phyloP scores from a whole-genome alignment of 495 filamentous ascomycete genomes.

The Mytilinidion resinicola region DNA sequence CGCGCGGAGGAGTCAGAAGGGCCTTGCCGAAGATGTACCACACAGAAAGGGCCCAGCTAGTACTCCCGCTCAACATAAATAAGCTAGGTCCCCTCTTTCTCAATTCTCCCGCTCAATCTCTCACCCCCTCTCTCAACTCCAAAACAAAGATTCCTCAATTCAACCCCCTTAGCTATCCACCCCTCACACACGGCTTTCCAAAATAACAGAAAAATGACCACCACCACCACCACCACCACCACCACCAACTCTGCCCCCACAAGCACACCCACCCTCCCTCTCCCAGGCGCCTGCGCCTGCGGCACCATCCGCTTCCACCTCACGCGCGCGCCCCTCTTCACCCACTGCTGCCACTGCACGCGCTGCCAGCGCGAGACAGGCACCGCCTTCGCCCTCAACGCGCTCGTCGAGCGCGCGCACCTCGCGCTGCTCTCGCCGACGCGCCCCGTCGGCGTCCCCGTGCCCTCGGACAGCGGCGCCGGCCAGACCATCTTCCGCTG shows the following conservation, averaged over 20 bases:
- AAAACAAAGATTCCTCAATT: no score
- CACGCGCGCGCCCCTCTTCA: slow-evolving; percentile 11
- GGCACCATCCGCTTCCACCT: slow-evolving; percentile 20
- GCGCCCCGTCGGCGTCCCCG: slow-evolving; percentile 5
- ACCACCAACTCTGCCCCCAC: slow-evolving; percentile 57
- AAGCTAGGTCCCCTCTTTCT: no score
- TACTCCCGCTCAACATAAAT: no score
- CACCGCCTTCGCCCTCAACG: slow-evolving; percentile 34
- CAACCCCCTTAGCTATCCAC: no score
- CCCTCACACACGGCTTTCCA: no score
- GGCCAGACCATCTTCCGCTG: slow-evolving; percentile 4
- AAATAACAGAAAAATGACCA: slow-evolving; percentile 41
- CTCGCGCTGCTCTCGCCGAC: slow-evolving; percentile 5
- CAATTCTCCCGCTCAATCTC: no score
- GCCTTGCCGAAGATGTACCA: no score
- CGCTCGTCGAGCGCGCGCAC: slow-evolving; percentile 18
- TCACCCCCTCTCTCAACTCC: no score
- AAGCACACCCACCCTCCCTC: slow-evolving; percentile 15
- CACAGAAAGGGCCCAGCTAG: no score
- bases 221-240: slow-evolving; percentile 77
- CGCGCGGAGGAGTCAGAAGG: no score
- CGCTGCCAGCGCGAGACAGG: slow-evolving; percentile 37
- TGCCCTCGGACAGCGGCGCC: slow-evolving; percentile 4
- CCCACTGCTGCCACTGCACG: slow-evolving; percentile 35
- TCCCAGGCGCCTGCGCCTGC: slow-evolving; percentile 23